Evolutionary conservation across 2,329 filamentous ascomycete genomes (phyloP), one percentile per base, ranked within the genome.

Genomic region (Fusarium sp.): DNA sequence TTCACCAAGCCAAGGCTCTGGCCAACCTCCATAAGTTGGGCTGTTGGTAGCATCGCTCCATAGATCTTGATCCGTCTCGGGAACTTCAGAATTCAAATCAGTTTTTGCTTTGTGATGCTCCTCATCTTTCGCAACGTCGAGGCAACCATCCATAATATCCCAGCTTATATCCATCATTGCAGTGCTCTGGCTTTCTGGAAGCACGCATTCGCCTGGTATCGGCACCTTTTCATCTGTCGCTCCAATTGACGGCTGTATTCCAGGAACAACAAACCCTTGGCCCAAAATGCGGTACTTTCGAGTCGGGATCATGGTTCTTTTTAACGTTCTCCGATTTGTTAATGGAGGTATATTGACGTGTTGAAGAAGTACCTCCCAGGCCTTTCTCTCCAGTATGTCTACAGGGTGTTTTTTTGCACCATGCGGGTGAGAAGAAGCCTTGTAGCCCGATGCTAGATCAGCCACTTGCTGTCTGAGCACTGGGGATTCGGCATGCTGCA

Each of bases 401-500:
- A 65, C 44, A n/a, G 44, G 51, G 14, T 12, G 50, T 12, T 38
- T 35, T 44, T 31, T 48, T 39, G 55, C 45, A n/a, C 42, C 35
- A 15, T 14, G 14, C 7, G 42, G 22, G 30, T 33, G 28, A 44
- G 24, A 36, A 41, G 24, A 18, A n/a, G 28, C 35, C 30, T 7
- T 18, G 12, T 31, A 4, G 22, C 28, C 31, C 18, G 28, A 30
- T 45, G 4, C 76, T 41, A 71, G 47, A 41, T 45, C 33, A 7
- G 66, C 44, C 22, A 79, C 57, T 53, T 80, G 81, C 53, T 78
- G 77, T 48, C 80, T 79, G 22, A 82, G 66, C 28, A 64, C 68
- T 7, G 81, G 80, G 11, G 82, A 83, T 66, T 84, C 79, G 16
- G 81, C 80, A 51, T 76, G 67, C 30, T 56, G 75, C 80, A 83